Percentiles rank a stretch among this genome's conserved stretches.
Conservation (phyloP, 2,329 filamentous ascomycete genomes). For the Gremmenia infestans region DNA sequence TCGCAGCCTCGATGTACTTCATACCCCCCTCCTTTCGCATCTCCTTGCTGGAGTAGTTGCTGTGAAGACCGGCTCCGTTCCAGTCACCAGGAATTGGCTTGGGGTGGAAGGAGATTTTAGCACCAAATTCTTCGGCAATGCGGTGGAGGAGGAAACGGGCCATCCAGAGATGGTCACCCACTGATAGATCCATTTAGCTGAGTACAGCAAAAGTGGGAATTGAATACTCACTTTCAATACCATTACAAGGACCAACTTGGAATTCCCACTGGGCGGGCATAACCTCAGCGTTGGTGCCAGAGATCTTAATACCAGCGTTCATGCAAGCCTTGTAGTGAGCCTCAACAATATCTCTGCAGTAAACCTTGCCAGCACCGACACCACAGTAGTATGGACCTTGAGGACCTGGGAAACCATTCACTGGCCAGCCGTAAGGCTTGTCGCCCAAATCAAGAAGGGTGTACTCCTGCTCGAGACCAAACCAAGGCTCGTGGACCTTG, state of each 20-base stretch:
- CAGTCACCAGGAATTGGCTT: constrained; percentile 95
- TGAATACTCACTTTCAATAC: constrained; percentile 65
- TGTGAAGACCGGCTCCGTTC: constrained; percentile 93
- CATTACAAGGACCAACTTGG: constrained; percentile 86
- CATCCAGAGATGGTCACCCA: constrained; percentile 97
- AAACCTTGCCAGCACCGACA: constrained; percentile 95
- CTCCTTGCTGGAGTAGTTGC: constrained; percentile 84
- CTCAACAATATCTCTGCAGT: constrained; percentile 97
- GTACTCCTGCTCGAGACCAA: constrained; percentile 97
- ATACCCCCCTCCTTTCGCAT: constrained; percentile 92
- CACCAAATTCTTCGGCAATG: constrained; percentile 93
- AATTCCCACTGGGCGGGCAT: constrained; percentile 98
- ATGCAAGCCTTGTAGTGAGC: constrained; percentile 83
- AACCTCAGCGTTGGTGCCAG: constrained; percentile 97
- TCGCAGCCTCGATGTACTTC: constrained; percentile 84
- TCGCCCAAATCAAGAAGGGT: constrained; percentile 81
- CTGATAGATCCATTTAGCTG: constrained; percentile 37
- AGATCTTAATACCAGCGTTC: constrained; percentile 88
- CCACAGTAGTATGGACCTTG: constrained; percentile 97
- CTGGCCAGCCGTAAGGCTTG: constrained; percentile 89
- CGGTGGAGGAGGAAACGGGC: constrained; percentile 84
- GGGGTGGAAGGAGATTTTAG: constrained; percentile 89
- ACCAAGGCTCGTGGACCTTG: constrained; percentile 83
- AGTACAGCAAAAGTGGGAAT: constrained; percentile 1
- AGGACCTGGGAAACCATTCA: constrained; percentile 70